A percentile compares a stretch with the other conserved stretches of the same genome.
Evolutionary conservation across 345 rosid species (phyloP).

Genomic region (Physaria fendleri): DNA sequence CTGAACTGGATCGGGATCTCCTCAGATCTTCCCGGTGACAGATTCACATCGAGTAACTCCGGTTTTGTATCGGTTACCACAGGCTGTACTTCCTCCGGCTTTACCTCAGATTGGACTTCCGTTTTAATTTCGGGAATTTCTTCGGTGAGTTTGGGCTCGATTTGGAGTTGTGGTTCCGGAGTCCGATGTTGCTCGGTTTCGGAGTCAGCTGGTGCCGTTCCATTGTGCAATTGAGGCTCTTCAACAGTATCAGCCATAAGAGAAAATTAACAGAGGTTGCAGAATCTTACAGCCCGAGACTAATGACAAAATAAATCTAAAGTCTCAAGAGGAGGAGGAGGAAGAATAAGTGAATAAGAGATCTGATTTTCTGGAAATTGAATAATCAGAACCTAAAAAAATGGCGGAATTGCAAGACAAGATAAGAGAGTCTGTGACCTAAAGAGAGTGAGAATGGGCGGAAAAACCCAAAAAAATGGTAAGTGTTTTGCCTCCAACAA

Average conservation of each 20-base stretch:
- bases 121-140: slow-evolving; percentile 13
- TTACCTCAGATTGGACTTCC: background rate
- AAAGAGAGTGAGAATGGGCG: no score
- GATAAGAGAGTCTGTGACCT: no score
- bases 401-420: no score
- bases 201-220: slow-evolving; percentile 4
- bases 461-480: no score
- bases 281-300: background rate
- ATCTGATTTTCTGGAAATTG: slow-evolving; percentile 1
- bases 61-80: background rate
- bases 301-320: background rate
- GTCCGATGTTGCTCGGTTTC: slow-evolving; percentile 15
- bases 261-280: background rate
- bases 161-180: slow-evolving; percentile 18
- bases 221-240: slow-evolving; percentile 44
- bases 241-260: slow-evolving; percentile 41
- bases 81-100: slow-evolving; percentile 17
- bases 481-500: no score
- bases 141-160: slow-evolving; percentile 11
- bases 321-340: background rate
- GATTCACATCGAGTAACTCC: no score
- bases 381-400: no score
- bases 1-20: no score
- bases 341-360: no score
- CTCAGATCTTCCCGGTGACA: no score